A percentile compares a stretch with the other conserved stretches of the same genome.
phyloP scores from a whole-genome alignment of 164 flowering plant species.

The Vitis vinifera region ASM3070453v1 NC_081807.1:1466001-1466500 shows the following conservation, averaged over 20 bases:
- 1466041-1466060: conserved; percentile 25
- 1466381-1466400: not conserved
- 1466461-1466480: conserved; percentile 88
- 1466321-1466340: not conserved
- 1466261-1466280: conserved; percentile 82
- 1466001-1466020: too few relatives aligned
- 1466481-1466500: conserved; percentile 99
- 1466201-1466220: conserved; percentile 99
- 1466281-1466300: conserved; percentile 96
- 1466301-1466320: conserved; percentile 50
- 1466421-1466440: conserved; percentile 87
- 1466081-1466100: not conserved
- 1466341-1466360: not conserved
- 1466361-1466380: not conserved
- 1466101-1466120: conserved; percentile 30
- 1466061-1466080: conserved; percentile 28
- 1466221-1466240: conserved; percentile 99
- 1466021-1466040: not conserved
- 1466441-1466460: conserved; percentile 98
- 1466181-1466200: conserved; percentile 20
- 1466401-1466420: conserved; percentile 80
- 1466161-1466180: conserved; percentile 2
- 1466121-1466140: conserved; percentile 1
- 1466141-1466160: not conserved
- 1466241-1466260: conserved; percentile 99